Evolutionary conservation across 805 yeast species (phyloP), one percentile per base, ranked within the genome.

Genomic region (Cyberlindnera lachancei): DNA sequence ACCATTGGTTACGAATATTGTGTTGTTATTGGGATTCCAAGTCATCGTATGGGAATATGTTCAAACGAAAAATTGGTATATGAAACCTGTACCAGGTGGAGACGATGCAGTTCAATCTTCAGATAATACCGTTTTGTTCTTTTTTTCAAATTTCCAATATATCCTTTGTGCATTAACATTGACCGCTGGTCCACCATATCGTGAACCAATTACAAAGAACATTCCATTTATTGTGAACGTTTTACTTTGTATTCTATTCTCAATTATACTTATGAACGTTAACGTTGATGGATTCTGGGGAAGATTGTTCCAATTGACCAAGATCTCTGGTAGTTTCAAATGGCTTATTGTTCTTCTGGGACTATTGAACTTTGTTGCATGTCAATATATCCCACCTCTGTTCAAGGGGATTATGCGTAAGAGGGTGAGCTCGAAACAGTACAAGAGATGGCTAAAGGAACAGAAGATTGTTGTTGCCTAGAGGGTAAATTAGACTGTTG

Each of bases 151-250:
- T 50, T 82, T 83, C 63, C 97, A 92, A 62, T 92, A 92, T 56
- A 81, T 94, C 30, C 60, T 86, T 35, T 70, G 77, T 34, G 96
- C 96, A 0, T 59, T 85, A 19, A 73, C 87, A n/a, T 63, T 92
- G 37, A 82, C 95, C 14, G 83, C 74, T 10, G 98, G 99, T 0
- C 88, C 92, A 7, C 99, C 99, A 15, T 92, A 86, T 56, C 68
- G 98, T 35, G 80, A 84, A 50, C 78, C 88, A 2, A 72, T 79
- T 45, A 55, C 60, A 18, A 66, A 75, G 40, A 92, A 81, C 47
- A 31, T 42, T 9, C 94, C 94, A 6, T 90, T 87, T 52, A 61
- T 92, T 31, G 25, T 63, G 2, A 85, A 87, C 31, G 64, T 83
- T 25, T 41, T 62, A 0, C 37, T 62, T 1, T 71, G 94, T 0